A percentile compares a stretch with the other conserved stretches of the same genome.
These are phyloP conservation scores for Brettanomyces anomalus DNA, from an alignment of 805 yeast species.

Conservation along the genomic window DNA sequence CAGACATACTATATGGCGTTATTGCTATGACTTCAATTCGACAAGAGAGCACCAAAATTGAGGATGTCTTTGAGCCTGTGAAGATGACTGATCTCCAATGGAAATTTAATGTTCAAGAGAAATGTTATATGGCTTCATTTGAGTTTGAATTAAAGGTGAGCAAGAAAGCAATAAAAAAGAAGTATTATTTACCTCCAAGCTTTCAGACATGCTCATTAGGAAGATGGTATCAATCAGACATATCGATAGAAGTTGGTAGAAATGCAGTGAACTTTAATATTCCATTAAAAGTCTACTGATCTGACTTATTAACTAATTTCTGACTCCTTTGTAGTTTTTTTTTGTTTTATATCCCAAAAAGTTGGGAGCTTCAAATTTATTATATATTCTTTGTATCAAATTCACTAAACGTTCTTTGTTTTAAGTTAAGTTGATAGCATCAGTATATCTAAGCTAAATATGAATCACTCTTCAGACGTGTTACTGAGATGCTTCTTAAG, in stretches of 20 bases:
- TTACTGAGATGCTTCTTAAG: slow-evolving; percentile 4
- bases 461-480: slow-evolving; percentile 1
- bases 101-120: slow-evolving; percentile 4
- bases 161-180: slow-evolving; percentile 2
- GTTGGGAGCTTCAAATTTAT: background rate
- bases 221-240: slow-evolving; percentile 8
- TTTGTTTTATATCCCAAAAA: background rate
- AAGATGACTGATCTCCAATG: slow-evolving; percentile 6
- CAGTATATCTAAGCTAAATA: no score
- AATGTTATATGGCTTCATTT: slow-evolving; percentile 5
- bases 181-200: slow-evolving; percentile 8
- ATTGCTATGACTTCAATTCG: slow-evolving; percentile 5
- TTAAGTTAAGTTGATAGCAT: no score
- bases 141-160: slow-evolving; percentile 5
- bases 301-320: no score
- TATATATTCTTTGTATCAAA: background rate
- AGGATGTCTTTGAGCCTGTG: slow-evolving; percentile 7
- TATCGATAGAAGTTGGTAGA: slow-evolving; percentile 5
- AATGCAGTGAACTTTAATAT: slow-evolving; percentile 1
- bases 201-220: slow-evolving; percentile 11
- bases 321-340: no score
- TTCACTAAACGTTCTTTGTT: background rate
- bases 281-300: background rate
- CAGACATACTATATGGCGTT: slow-evolving; percentile 5
- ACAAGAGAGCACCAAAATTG: slow-evolving; percentile 1